phyloP scores from a whole-genome alignment of 2,329 filamentous ascomycete species.

The Ceratocystis diversiconidia region DNA sequence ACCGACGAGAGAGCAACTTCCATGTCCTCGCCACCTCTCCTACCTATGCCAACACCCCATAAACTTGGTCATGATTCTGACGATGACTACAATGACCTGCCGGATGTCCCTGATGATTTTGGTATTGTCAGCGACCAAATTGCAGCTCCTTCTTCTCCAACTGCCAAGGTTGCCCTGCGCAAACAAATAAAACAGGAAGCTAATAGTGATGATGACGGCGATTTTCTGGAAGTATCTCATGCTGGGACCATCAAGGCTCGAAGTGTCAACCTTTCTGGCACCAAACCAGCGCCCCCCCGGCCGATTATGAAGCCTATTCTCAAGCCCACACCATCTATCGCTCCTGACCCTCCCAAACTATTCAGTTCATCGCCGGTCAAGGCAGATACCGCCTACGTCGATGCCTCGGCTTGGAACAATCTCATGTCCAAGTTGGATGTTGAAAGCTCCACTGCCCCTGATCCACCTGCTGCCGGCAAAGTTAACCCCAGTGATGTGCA shows the following conservation, averaged over 20 bases:
- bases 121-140: constrained; percentile 59
- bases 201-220: constrained; percentile 63
- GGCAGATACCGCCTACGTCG: constrained; percentile 31
- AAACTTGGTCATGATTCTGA: constrained; percentile 35
- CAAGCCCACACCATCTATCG: constrained; percentile 34
- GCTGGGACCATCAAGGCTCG: constrained; percentile 51
- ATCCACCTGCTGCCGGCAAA: constrained; percentile 57
- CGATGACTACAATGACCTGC: constrained; percentile 44
- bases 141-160: constrained; percentile 68
- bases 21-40: constrained; percentile 30
- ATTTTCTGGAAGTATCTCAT: constrained; percentile 77
- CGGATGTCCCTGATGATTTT: constrained; percentile 47
- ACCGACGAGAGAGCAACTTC: constrained; percentile 31
- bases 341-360: constrained; percentile 43
- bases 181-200: constrained; percentile 42
- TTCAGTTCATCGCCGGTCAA: constrained; percentile 22
- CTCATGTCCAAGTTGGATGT: constrained; percentile 79
- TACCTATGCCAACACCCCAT: constrained; percentile 23
- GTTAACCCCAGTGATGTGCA: constrained; percentile 70
- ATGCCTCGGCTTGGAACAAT: constrained; percentile 77
- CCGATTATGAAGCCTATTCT: constrained; percentile 47
- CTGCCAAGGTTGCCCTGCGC: constrained; percentile 61
- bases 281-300: constrained; percentile 49
- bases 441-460: constrained; percentile 45
- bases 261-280: constrained; percentile 75